Evolutionary conservation across 208 protist species (phyloP).

Genomic region (Zelonia costaricensis): DNA sequence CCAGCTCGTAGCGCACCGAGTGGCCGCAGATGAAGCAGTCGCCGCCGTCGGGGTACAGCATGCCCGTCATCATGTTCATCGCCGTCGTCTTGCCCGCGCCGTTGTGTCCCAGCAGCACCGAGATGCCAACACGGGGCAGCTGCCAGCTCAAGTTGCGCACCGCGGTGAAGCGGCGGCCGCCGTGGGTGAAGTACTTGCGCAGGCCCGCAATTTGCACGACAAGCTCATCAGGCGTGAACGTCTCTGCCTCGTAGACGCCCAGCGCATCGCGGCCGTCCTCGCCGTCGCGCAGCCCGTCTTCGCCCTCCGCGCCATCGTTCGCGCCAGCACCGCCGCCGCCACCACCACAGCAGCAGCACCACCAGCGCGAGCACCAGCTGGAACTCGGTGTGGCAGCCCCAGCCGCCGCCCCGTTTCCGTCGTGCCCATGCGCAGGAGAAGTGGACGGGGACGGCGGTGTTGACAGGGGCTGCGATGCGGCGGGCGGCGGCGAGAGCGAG

Average conservation of each 20-base stretch:
- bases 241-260: conserved; percentile 15
- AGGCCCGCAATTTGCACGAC: conserved; percentile 25
- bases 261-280: conserved; percentile 24
- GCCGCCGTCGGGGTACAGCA: conserved; percentile 63
- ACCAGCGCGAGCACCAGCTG: neutral
- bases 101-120: conserved; percentile 86
- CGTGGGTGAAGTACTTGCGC: conserved; percentile 22
- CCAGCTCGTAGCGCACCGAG: conserved; percentile 53
- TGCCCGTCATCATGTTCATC: conserved; percentile 87
- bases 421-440: too few species aligned
- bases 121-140: conserved; percentile 61
- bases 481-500: too few species aligned
- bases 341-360: neutral
- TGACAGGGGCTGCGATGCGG: neutral
- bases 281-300: conserved; percentile 9
- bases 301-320: neutral
- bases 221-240: conserved; percentile 1
- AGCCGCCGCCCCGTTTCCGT: too few species aligned
- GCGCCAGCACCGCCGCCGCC: neutral
- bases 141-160: conserved; percentile 70
- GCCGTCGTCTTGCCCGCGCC: conserved; percentile 85
- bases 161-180: conserved; percentile 43
- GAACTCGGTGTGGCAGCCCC: too few species aligned
- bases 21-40: conserved; percentile 71
- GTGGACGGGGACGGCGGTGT: neutral